These are phyloP conservation scores for Taiozyma sp. DNA, from an alignment of 1,139 yeast species.

Conservation along the genomic window DNA sequence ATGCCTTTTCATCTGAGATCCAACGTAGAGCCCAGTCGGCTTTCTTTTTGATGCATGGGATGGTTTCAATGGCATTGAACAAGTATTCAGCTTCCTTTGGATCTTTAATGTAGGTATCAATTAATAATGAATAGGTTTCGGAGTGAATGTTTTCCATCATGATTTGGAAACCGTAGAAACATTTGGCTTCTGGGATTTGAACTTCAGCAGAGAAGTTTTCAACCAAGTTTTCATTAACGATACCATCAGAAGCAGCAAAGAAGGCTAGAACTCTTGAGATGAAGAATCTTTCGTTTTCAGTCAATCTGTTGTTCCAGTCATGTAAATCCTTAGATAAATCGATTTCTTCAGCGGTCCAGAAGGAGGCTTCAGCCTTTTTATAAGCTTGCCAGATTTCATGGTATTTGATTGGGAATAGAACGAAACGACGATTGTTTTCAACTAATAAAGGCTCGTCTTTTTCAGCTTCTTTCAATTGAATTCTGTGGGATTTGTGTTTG, in stretches of 20 bases:
- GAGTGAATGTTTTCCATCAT: constrained; percentile 99
- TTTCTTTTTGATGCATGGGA: constrained; percentile 92
- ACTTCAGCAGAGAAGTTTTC: constrained; percentile 97
- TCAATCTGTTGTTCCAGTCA: constrained; percentile 87
- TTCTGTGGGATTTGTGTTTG: constrained; percentile 66
- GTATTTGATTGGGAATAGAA: constrained; percentile 94
- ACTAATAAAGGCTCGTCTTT: constrained; percentile 82
- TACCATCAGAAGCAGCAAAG: constrained; percentile 97
- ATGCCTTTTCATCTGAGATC: constrained; percentile 83
- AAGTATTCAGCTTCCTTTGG: constrained; percentile 85
- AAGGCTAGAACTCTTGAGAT: constrained; percentile 93
- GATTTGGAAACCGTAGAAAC: constrained; percentile 98
- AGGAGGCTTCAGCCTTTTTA: constrained; percentile 97
- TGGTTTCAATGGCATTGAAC: constrained; percentile 91
- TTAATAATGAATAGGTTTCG: constrained; percentile 91
- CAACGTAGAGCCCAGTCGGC: constrained; percentile 98
- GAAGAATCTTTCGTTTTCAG: constrained; percentile 86
- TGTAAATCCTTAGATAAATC: constrained; percentile 86
- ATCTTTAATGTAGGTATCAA: constrained; percentile 93
- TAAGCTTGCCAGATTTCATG: constrained; percentile 99
- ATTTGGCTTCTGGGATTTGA: constrained; percentile 95
- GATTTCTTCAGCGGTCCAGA: constrained; percentile 99
- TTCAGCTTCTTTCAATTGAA: constrained; percentile 67
- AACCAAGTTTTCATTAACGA: constrained; percentile 93
- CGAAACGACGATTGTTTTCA: constrained; percentile 89